These are phyloP conservation scores for Teratosphaeriaceae sp. DNA, from an alignment of 2,329 filamentous ascomycete species.

Conservation along the genomic window DNA sequence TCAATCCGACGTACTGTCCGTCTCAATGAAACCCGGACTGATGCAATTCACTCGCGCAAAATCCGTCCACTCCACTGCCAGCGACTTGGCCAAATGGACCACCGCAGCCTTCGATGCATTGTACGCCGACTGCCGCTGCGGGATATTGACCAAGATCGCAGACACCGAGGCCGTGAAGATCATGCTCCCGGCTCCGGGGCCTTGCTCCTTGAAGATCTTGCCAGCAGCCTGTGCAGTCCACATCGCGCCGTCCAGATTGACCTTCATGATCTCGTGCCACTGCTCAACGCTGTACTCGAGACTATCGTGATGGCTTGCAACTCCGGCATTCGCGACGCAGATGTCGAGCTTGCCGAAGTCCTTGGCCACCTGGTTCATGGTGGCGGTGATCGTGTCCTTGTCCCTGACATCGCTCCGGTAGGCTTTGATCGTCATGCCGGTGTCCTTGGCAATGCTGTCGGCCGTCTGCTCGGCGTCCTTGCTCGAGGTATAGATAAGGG, in stretches of 20 bases:
- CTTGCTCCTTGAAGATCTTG: slow-evolving; percentile 75
- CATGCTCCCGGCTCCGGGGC: slow-evolving; percentile 64
- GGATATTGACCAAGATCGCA: slow-evolving; percentile 82
- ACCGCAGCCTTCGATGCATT: slow-evolving; percentile 43
- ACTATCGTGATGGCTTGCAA: slow-evolving; percentile 55
- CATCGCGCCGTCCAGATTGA: slow-evolving; percentile 71
- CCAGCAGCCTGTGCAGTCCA: slow-evolving; percentile 75
- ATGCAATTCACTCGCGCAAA: slow-evolving; percentile 13
- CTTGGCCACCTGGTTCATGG: slow-evolving; percentile 60
- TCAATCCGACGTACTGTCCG: slow-evolving; percentile 28
- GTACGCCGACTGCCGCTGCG: slow-evolving; percentile 67
- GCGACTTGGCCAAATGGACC: slow-evolving; percentile 54
- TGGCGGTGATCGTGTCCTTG: slow-evolving; percentile 61
- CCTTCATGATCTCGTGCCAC: slow-evolving; percentile 41
- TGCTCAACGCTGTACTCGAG: slow-evolving; percentile 1
- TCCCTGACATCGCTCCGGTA: slow-evolving; percentile 70
- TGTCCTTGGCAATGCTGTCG: slow-evolving; percentile 12
- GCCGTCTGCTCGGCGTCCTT: slow-evolving; percentile 30
- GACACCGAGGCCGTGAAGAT: slow-evolving; percentile 95
- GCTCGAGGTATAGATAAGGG: slow-evolving; percentile 87
- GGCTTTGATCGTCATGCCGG: slow-evolving; percentile 20
- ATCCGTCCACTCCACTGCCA: slow-evolving; percentile 86
- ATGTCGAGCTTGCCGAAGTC: slow-evolving; percentile 76
- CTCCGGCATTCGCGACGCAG: slow-evolving; percentile 84
- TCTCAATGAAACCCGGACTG: slow-evolving; percentile 27